Base-by-base conservation (phyloP, 1,284 basidiomycete species). In the Boletus semigastroideus region DNA sequence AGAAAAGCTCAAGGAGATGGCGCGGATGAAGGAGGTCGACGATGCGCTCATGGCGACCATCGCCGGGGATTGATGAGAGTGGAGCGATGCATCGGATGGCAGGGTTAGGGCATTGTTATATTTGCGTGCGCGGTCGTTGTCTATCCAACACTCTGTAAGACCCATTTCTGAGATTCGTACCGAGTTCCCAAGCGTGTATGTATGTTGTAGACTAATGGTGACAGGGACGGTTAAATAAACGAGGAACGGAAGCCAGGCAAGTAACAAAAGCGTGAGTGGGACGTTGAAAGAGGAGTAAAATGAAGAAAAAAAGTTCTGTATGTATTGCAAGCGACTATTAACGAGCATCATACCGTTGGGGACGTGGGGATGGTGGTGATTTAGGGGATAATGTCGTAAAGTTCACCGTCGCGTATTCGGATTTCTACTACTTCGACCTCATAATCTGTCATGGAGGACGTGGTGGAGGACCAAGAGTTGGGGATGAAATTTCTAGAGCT, bases 391-490 rank as follows among this genome's bases (percentile, higher is more conserved):
- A 90, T 86, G 57, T 82, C 78, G 65, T 84, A 78, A 52, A 90
- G 72, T 62, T 90, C 88, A 48, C 80, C 86, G 62, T 88, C 87
- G 60, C 80, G 76, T 56, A 91, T 86, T 54, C 87, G 78, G 66
- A 91, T 91, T 72, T 91, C 88, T 57, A 91, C 88, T 37, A 90
- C 87, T 67, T 91, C 88, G 54, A 91, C 82, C 67, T 90, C 87
- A 59, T 88, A 88, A 54, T 83, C 83, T 57, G 74, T 74, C 59
- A 84, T 71, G 52, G 80, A 80, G 46, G 82, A 81, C 61, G 82
- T 81, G 49, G 79, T 80, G 48, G 86, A 87, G 20, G 83, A 85
- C 34, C 79, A 79, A 46, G 84, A 86, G 49, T 82, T 81, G 51
- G 86, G 83, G 59, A 85, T 72, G 65, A 87, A 84, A 46, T 83